Evolutionary conservation across 225 moss, liverwort and hornwort genomes (phyloP), one percentile per base, ranked within the genome.

Genomic region (Sphagnum tenellum): DNA sequence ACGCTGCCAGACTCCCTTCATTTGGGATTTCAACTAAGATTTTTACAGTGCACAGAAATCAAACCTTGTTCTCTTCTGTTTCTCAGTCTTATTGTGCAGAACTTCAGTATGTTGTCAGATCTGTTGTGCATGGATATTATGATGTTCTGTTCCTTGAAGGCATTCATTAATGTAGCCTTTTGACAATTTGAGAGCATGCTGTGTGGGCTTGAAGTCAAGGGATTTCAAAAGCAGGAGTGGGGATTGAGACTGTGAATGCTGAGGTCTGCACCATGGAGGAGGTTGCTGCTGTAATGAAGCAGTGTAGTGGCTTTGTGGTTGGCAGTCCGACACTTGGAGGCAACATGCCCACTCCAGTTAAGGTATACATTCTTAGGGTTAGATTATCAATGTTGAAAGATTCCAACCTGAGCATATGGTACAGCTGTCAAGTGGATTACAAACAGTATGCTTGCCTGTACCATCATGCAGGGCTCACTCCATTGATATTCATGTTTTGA

Each of bases 251-350:
- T 55, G 78, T 95, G 53, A 95, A 95, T 64, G 64, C 89, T 67
- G 95, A 95, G 72, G 48, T 91, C 70, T 75, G 82, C 70, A 73
- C 79, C 69, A 64, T 62, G 49, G 86, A 88, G 63, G 95, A 95
- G 71, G 69, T 95, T 49, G 76, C 67, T 55, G 72, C 70, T 4
- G 67, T 78, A 50, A 69, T 95, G 0, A 62, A 77, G 60, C 82
- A 79, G 13, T 89, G 75, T 58, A 70, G 70, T 64, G 95, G 91
- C 65, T 95, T 95, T 73, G 86, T 91, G 65, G 81, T 95, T 44
- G 95, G 95, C 63, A 95, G 95, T 73, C 95, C 95, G 59, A 95
- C 95, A 46, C 88, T 95, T 12, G 95, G 61, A 5, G 95, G 95
- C 64, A 91, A 95, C 76, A 81, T 95, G 84, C 95, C 95, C 53